phyloP scores from a whole-genome alignment of 2,329 filamentous ascomycete species.

The Dactylellina parvicollis region DNA sequence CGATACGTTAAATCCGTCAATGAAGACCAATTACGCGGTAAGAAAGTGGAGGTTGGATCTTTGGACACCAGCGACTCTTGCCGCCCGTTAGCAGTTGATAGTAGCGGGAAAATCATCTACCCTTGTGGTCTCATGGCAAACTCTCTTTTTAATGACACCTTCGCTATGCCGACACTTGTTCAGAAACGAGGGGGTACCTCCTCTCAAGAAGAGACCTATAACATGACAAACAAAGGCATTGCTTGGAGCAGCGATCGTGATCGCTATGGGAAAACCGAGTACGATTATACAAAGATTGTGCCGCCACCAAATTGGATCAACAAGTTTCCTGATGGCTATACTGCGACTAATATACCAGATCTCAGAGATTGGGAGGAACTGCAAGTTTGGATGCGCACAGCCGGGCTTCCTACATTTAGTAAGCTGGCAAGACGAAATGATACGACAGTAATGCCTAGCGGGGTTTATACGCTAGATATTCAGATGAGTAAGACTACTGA shows the following conservation, averaged over 20 bases:
- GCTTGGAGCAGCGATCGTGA: slow-evolving; percentile 86
- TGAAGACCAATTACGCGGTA: slow-evolving; percentile 73
- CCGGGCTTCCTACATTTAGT: slow-evolving; percentile 91
- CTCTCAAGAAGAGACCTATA: slow-evolving; percentile 65
- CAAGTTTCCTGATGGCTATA: slow-evolving; percentile 75
- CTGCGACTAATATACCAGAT: slow-evolving; percentile 71
- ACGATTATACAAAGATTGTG: slow-evolving; percentile 72
- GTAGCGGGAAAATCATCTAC: slow-evolving; percentile 76
- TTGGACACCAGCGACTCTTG: slow-evolving; percentile 66
- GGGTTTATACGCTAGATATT: slow-evolving; percentile 80
- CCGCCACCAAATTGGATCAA: slow-evolving; percentile 87
- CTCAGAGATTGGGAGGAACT: slow-evolving; percentile 82
- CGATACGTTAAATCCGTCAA: slow-evolving; percentile 93
- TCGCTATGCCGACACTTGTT: slow-evolving; percentile 72
- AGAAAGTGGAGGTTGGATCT: slow-evolving; percentile 73
- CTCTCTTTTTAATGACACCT: slow-evolving; percentile 95
- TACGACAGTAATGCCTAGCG: slow-evolving; percentile 71
- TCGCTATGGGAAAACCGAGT: slow-evolving; percentile 77
- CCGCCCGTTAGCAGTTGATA: slow-evolving; percentile 68
- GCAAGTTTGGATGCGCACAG: slow-evolving; percentile 99
- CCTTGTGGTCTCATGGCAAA: slow-evolving; percentile 97
- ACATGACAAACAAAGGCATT: slow-evolving; percentile 80
- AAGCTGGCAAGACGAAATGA: slow-evolving; percentile 91
- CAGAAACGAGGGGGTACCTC: slow-evolving; percentile 61
- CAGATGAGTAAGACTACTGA: slow-evolving; percentile 77